Base-by-base conservation (phyloP, 768 basidiomycete genomes). In the Hericium alpestre region DNA sequence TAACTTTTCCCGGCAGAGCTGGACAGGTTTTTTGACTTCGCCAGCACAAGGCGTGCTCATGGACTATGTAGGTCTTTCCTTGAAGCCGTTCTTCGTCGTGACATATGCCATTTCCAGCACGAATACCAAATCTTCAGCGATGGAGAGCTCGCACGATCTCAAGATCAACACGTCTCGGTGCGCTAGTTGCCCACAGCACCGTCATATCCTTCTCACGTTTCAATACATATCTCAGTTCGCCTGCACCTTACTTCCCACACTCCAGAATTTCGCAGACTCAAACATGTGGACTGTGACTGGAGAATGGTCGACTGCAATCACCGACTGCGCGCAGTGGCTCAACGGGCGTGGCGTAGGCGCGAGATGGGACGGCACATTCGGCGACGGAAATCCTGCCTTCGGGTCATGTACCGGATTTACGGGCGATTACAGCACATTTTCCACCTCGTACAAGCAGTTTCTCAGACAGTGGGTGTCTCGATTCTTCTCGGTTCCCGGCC, bases 231-330 rank as follows among this genome's bases (percentile, higher is more conserved):
- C 13, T 48, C 60, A 72, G 79, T 81, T 74, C 56, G 80, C 82
- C 0, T 90, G 87, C 65, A 43, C 23, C 23, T 72, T 77, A 55
- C 73, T 75, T 12, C 65, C 73, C 25, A 72, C 64, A 50, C 73
- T 86, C 18, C 67, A 73, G 3, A 58, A 68, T 2, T 87, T 73
- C 64, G 74, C 80, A 6, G 58, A 72, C 5, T 68, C 71, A 10
- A 83, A 84, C 60, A 72, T 90, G 37, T 89, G 83, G 83, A 89
- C 86, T 2, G 73, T 90, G 32, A 74, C 84, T 12, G 88, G 90
- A 22, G 90, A 93, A 74, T 93, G 87, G 83, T 86, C 86, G 15
- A 81, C 76, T 20, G 82, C 86, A 0, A 69, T 76, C 9, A 89
- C 86, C 0, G 87, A 89, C 66, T 92, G 89, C 63, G 84, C 89